Conservation (phyloP, 2,329 filamentous ascomycete species). For the Cladosporium oxysporum region DNA sequence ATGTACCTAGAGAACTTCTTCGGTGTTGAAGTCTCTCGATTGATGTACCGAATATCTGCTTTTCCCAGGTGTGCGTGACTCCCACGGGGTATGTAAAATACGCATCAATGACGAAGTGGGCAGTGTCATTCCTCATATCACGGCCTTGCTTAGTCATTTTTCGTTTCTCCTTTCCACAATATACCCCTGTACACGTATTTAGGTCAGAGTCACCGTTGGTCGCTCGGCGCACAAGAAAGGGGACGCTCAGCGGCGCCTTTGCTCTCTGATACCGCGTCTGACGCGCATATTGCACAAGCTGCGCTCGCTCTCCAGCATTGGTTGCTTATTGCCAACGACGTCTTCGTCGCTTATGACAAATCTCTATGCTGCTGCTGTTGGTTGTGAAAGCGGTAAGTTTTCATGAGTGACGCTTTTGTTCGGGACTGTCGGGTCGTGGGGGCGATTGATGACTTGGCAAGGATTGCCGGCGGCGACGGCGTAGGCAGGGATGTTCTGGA, state of each 20-base stretch:
- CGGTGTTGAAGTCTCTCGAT: not conserved
- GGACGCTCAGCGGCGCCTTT: not conserved
- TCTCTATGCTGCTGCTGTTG: not conserved
- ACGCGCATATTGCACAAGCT: not conserved
- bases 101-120: not conserved
- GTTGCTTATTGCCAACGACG: not conserved
- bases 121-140: not conserved
- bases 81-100: not conserved
- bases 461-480: constrained; percentile 52
- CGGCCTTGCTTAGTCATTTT: not conserved
- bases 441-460: constrained; percentile 49
- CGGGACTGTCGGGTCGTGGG: constrained; percentile 17
- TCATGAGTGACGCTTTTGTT: not conserved
- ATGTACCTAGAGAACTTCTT: no score
- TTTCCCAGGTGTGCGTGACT: not conserved
- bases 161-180: not conserved
- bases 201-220: not conserved
- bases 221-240: not conserved
- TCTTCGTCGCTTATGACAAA: not conserved
- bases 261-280: constrained; percentile 3
- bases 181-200: not conserved
- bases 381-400: not conserved
- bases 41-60: not conserved
- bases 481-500: constrained; percentile 49
- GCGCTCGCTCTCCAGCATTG: constrained; percentile 5